phyloP scores from a whole-genome alignment of 176 grass and related monocot genomes.

The Olyra latifolia region DNA sequence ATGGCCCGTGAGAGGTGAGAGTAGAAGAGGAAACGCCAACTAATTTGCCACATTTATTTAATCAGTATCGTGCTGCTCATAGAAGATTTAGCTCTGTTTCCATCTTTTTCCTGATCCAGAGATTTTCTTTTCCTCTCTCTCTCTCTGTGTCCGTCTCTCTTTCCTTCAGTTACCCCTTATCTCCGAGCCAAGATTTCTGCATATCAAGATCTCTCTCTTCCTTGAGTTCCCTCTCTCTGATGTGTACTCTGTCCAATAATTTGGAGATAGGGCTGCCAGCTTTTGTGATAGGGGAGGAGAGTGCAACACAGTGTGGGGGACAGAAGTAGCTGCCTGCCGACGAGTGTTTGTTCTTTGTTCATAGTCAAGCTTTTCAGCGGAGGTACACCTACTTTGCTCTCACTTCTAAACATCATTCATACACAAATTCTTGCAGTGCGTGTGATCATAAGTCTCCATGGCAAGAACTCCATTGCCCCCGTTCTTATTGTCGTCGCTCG shows the following conservation, averaged over 20 bases:
- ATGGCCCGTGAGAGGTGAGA: background rate
- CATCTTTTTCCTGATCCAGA: background rate
- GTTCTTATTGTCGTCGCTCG: too few species aligned
- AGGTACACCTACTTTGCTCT: background rate
- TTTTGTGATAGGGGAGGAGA: background rate
- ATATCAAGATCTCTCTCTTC: background rate
- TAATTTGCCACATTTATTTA: constrained; percentile 26
- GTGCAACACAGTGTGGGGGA: background rate
- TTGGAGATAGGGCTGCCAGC: background rate
- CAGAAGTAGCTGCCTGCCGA: background rate
- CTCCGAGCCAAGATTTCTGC: background rate
- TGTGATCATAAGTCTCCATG: background rate
- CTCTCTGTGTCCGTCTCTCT: background rate
- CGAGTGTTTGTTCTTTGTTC: background rate
- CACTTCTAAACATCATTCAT: background rate
- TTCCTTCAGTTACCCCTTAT: background rate
- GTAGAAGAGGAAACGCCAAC: constrained; percentile 5
- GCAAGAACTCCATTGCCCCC: background rate
- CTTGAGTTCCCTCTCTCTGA: background rate
- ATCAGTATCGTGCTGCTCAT: background rate
- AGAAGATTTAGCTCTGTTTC: constrained; percentile 26
- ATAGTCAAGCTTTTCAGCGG: background rate
- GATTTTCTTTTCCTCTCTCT: background rate
- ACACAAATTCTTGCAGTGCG: background rate
- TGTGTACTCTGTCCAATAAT: background rate